Conservation (phyloP, 495 filamentous ascomycete genomes). For the Hypoxylon fragiforme region DNA sequence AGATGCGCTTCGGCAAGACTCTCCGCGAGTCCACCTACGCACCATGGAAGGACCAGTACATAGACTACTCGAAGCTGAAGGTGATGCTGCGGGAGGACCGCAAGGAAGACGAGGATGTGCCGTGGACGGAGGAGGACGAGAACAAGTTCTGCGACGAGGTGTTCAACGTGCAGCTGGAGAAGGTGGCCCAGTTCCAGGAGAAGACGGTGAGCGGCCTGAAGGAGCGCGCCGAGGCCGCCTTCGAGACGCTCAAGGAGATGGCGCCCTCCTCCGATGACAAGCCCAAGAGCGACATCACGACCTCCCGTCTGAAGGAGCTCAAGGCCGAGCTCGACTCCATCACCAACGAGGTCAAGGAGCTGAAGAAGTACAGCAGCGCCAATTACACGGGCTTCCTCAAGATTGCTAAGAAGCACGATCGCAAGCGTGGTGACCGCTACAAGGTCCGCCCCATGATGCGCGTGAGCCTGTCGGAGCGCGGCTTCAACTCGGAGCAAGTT, state of each 20-base stretch:
- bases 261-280: conserved; percentile 45
- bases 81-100: conserved; percentile 77
- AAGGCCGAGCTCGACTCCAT: conserved; percentile 81
- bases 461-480: conserved; percentile 79
- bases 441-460: conserved; percentile 88
- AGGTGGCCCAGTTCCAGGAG: conserved; percentile 87
- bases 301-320: conserved; percentile 66
- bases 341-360: conserved; percentile 85
- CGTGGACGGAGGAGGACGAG: conserved; percentile 97
- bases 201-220: conserved; percentile 72
- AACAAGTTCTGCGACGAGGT: conserved; percentile 90
- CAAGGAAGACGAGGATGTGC: conserved; percentile 56
- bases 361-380: conserved; percentile 92
- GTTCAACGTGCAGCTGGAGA: conserved; percentile 91
- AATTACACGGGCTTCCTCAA: conserved; percentile 98
- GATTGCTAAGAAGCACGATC: conserved; percentile 97
- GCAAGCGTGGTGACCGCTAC: conserved; percentile 77
- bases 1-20: conserved; percentile 91
- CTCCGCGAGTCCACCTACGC: conserved; percentile 76
- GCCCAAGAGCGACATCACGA: conserved; percentile 48
- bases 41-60: conserved; percentile 91
- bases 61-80: conserved; percentile 94
- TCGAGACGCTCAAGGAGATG: conserved; percentile 63
- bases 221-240: conserved; percentile 63
- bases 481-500: conserved; percentile 89